Base-by-base conservation (phyloP, 148 eudicot species). In the Vaccinium vitisidaea region DNA sequence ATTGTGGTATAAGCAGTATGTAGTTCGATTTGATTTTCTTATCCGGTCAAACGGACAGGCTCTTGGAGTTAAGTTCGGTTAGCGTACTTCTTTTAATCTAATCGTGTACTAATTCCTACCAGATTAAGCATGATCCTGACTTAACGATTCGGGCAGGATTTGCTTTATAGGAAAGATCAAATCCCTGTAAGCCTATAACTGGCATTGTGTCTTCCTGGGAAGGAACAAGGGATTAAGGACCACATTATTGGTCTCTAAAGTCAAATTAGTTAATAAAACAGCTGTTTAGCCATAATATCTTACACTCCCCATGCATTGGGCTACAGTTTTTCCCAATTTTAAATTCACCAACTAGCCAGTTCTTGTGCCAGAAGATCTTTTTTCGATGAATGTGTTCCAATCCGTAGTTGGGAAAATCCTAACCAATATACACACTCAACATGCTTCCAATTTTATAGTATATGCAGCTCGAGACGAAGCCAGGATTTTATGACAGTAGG, bases 191-290 rank as follows among this genome's bases (percentile, higher is more conserved):
- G 88, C 76, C 76, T 36, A 14, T 90, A 86, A 84, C 54, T 84
- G 87, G 84, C 90, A 90, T 69, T 50, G 6, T 71, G 84, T 89
- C 93, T 88, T 84, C 81, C 89, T 79, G 67, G 74, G 79, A 88
- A 85, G 83, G 87, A 59, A 89, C 90, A 90, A 69, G 46, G 81
- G 63, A 87, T 87, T 86, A 89, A 88, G 94, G 94, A 91, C 92
- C 95, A 93, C 94, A 86, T 88, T 69, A 82, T 77, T 84, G 84
- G 87, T 86, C 86, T 77, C 79, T 76, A 56, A 36, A 23, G 6
- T 15, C 13, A 52, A 0, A 21, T 76, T 61, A 67, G 27, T 2
- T 75, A 67, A 67, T 27, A 10, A 27, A 67, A 67, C 73, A 67
- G 73, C 73, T 67, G 73, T 67, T 67, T 25, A 10, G 73, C 73